phyloP scores from a whole-genome alignment of 257 asterid genomes.

The Rehmannia glutinosa region DNA sequence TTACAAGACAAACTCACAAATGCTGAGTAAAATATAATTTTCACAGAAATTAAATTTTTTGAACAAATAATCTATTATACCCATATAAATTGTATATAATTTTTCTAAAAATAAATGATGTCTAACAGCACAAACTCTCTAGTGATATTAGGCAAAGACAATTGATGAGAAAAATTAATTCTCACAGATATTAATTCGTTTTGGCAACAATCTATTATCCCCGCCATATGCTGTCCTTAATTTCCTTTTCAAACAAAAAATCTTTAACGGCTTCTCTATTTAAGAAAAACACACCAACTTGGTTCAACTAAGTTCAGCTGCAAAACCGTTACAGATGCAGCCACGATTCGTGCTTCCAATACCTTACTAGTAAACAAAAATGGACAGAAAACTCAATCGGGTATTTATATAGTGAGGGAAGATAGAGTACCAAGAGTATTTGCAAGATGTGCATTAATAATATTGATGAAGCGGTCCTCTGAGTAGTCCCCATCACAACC shows the following conservation, averaged over 20 bases:
- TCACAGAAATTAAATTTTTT: neutral
- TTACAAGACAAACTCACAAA: too few relatives aligned
- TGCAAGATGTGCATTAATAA: constrained; percentile 88
- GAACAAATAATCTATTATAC: neutral
- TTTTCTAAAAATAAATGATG: too few relatives aligned
- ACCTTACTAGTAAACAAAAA: neutral
- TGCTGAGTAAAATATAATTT: neutral
- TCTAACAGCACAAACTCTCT: too few relatives aligned
- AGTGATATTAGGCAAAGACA: too few relatives aligned
- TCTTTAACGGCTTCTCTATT: neutral
- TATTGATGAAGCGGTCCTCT: constrained; percentile 85
- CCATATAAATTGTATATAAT: too few relatives aligned
- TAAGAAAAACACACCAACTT: neutral
- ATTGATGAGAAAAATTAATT: neutral
- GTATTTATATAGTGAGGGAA: neutral
- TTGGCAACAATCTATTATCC: neutral
- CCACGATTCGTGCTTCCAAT: neutral
- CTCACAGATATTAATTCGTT: neutral
- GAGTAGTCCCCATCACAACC: constrained; percentile 97
- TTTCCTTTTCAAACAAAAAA: neutral
- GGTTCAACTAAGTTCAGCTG: neutral
- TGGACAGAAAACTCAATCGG: neutral
- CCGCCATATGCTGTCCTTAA: neutral
- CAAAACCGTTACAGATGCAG: neutral
- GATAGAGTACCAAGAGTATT: constrained; percentile 74